Percentiles rank a stretch among this genome's conserved stretches.
Conservation (phyloP, 148 eudicot genomes). For the Diospyros kaki region DNA sequence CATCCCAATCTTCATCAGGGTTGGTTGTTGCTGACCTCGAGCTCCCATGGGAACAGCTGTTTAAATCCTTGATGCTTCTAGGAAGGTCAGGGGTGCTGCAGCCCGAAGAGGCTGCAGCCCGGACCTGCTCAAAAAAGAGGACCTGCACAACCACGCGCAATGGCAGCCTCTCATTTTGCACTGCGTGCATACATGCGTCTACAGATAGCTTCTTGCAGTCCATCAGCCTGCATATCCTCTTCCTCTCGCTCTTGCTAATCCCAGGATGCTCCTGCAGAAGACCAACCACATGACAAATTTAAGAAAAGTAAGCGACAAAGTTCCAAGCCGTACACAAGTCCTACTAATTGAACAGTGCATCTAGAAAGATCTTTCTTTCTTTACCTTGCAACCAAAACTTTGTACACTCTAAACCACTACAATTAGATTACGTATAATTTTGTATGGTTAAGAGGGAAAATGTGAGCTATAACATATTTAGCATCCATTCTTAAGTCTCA, state of each 20-base stretch:
- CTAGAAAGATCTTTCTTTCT: too few species aligned
- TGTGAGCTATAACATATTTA: background rate
- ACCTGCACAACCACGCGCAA: constrained; percentile 84
- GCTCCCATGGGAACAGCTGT: constrained; percentile 56
- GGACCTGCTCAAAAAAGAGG: constrained; percentile 87
- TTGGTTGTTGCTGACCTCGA: constrained; percentile 44
- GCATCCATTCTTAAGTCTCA: background rate
- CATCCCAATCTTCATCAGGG: constrained; percentile 88
- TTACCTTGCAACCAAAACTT: background rate
- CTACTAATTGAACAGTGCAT: background rate
- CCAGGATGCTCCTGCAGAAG: constrained; percentile 80
- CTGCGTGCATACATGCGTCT: constrained; percentile 92
- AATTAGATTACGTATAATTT: background rate
- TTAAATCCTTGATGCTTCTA: constrained; percentile 54
- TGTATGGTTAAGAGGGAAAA: background rate
- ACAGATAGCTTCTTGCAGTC: constrained; percentile 97
- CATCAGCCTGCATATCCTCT: constrained; percentile 72
- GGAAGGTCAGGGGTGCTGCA: constrained; percentile 64
- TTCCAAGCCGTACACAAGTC: background rate
- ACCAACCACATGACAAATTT: background rate
- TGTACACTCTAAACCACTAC: background rate
- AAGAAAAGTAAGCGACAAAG: background rate
- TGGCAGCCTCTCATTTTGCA: constrained; percentile 91
- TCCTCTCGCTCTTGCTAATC: constrained; percentile 80
- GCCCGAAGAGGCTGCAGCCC: constrained; percentile 80